These are phyloP conservation scores for Saturnispora diversa DNA, from an alignment of 805 yeast genomes.

Conservation along the genomic window DNA sequence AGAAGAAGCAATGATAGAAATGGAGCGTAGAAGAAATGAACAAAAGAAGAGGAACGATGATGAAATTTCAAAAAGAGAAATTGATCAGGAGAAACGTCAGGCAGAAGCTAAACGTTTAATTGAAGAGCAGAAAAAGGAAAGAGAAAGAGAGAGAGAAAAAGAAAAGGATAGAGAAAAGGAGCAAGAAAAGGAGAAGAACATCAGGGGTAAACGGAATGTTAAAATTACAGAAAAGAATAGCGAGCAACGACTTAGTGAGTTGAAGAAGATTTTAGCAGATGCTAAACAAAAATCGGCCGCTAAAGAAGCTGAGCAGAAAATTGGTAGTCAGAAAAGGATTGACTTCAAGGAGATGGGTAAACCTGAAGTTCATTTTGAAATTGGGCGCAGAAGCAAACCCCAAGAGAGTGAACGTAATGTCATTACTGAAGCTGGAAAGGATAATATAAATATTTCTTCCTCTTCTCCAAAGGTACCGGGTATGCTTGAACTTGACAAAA, in stretches of 20 bases:
- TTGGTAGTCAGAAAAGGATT: neutral
- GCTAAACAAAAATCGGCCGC: neutral
- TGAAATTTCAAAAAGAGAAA: neutral
- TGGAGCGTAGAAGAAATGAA: neutral
- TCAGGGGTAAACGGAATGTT: neutral
- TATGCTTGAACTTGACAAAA: no score
- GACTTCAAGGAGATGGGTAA: no score
- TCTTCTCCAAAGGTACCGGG: no score
- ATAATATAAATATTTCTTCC: no score
- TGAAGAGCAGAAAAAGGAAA: neutral
- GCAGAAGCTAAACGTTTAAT: neutral
- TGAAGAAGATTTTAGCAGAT: no score
- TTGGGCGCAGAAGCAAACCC: no score
- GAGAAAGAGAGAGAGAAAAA: neutral
- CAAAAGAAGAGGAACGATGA: neutral
- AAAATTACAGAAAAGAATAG: neutral
- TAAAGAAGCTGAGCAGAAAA: neutral
- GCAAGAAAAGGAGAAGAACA: neutral
- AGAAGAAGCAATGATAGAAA: neutral
- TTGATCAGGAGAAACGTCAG: neutral
- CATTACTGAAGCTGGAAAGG: no score
- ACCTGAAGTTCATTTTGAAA: no score
- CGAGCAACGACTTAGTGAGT: neutral
- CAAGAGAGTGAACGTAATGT: no score
- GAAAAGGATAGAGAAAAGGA: neutral